A percentile compares a stretch with the other conserved stretches of the same genome.
Conservation (phyloP, 2,329 filamentous ascomycete species). For the Chrysoporthe austroafricana region DNA sequence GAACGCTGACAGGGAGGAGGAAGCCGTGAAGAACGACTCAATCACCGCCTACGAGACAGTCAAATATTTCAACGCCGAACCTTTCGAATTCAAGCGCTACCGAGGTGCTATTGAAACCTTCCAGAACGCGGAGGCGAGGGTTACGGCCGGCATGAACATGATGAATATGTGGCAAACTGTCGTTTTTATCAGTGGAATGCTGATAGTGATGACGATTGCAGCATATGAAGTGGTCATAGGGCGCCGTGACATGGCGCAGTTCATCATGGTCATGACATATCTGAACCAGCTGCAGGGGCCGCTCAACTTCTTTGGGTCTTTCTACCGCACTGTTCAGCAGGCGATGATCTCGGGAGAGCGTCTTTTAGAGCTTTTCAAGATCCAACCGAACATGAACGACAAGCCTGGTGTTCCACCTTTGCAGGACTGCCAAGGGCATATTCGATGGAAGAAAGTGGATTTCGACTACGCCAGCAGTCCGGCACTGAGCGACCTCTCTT, state of each 20-base stretch:
- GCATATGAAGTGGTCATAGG: conserved; percentile 77
- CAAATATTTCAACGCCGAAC: conserved; percentile 87
- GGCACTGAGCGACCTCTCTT: conserved; percentile 80
- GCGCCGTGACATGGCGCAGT: conserved; percentile 68
- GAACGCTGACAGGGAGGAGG: conserved; percentile 91
- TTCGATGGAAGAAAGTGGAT: conserved; percentile 84
- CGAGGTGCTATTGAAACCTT: conserved; percentile 70
- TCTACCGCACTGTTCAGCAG: conserved; percentile 94
- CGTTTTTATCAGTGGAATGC: conserved; percentile 77
- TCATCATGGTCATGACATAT: conserved; percentile 75
- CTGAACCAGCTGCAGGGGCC: conserved; percentile 80
- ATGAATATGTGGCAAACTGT: conserved; percentile 83
- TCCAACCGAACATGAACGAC: conserved; percentile 89
- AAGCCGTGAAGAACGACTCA: conserved; percentile 97
- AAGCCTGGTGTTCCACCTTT: conserved; percentile 66
- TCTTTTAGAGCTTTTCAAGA: conserved; percentile 94
- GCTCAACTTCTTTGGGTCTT: conserved; percentile 88
- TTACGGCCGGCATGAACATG: conserved; percentile 74
- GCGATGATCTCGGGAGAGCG: conserved; percentile 97
- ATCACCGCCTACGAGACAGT: conserved; percentile 98
- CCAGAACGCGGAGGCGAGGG: conserved; percentile 75
- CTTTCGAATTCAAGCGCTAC: conserved; percentile 77
- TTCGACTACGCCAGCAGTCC: conserved; percentile 93
- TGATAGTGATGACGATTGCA: conserved; percentile 72
- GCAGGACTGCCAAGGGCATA: conserved; percentile 73